These are phyloP conservation scores for Neospermospora avenae DNA, from an alignment of 2,329 filamentous ascomycete species.

Conservation along the genomic window DNA sequence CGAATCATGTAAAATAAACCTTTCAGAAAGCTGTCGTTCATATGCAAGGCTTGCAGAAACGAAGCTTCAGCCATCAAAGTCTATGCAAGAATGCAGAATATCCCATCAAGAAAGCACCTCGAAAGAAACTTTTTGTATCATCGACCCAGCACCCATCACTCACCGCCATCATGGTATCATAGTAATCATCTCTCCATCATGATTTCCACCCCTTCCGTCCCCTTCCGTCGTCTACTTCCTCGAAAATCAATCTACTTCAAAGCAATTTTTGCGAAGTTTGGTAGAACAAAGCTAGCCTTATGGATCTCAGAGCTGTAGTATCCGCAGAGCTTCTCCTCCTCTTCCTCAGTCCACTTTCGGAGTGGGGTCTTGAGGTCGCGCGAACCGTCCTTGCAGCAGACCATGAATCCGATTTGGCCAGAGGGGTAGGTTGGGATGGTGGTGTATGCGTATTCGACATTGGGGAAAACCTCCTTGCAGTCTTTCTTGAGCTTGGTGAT, in stretches of 20 bases:
- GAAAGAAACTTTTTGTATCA: slow-evolving; percentile 5
- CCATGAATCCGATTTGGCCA: slow-evolving; percentile 99
- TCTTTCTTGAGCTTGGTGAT: slow-evolving; percentile 95
- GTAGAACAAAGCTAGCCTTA: slow-evolving; percentile 88
- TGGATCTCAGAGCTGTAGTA: slow-evolving; percentile 99
- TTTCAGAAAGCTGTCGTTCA: not conserved
- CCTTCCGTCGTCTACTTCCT: not conserved
- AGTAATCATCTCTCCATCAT: slow-evolving; percentile 1
- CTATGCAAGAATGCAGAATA: not conserved
- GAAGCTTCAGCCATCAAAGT: not conserved
- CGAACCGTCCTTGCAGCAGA: slow-evolving; percentile 91
- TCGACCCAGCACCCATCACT: not conserved
- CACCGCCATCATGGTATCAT: slow-evolving; percentile 18
- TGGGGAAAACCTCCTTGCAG: slow-evolving; percentile 95
- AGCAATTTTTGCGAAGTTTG: slow-evolving; percentile 85
- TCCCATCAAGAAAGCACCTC: slow-evolving; percentile 1
- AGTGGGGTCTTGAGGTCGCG: slow-evolving; percentile 83
- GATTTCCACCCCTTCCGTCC: not conserved
- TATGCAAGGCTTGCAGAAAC: not conserved
- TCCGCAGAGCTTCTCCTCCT: slow-evolving; percentile 88
- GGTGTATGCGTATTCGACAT: slow-evolving; percentile 97
- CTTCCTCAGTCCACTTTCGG: slow-evolving; percentile 75
- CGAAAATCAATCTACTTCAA: slow-evolving; percentile 45
- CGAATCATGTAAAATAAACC: not conserved
- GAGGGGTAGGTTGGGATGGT: slow-evolving; percentile 99